Percentiles rank a stretch among this genome's conserved stretches.
Evolutionary conservation across 176 grass and related monocot genomes (phyloP).

Genomic region (Pontederia paniculata): DNA sequence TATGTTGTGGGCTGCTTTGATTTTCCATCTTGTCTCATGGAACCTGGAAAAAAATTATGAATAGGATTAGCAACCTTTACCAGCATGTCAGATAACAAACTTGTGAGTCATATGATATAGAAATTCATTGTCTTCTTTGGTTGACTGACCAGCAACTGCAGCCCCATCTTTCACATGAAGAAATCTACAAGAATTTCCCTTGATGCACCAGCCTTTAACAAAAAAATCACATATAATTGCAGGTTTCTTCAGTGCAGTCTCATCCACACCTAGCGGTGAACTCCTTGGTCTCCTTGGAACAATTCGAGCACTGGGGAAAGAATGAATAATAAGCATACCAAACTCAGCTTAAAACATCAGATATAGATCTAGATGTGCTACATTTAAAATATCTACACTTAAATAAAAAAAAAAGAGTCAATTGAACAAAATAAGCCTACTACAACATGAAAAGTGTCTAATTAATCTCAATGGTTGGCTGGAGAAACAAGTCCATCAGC

Average conservation of each 20-base stretch:
- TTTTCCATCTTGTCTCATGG: conserved; percentile 24
- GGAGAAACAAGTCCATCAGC: no score
- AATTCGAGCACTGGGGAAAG: background rate
- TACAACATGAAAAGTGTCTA: no score
- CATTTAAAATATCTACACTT: no score
- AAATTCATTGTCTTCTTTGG: conserved; percentile 23
- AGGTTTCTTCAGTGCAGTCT: conserved; percentile 16
- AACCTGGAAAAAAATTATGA: conserved; percentile 19
- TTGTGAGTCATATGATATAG: background rate
- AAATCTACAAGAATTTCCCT: conserved; percentile 36
- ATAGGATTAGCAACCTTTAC: background rate
- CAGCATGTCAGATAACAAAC: background rate
- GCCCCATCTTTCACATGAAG: conserved; percentile 34
- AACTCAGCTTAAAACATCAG: no score
- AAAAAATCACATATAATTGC: conserved; percentile 34
- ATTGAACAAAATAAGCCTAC: no score
- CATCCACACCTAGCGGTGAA: conserved; percentile 25
- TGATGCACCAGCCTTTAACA: conserved; percentile 37
- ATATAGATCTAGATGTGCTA: no score
- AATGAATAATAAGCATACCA: no score
- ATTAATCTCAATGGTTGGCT: no score
- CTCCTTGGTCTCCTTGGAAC: conserved; percentile 28
- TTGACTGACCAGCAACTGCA: conserved; percentile 17
- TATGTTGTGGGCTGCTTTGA: conserved; percentile 15
- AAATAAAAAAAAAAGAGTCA: no score